phyloP scores from a whole-genome alignment of 1,284 basidiomycete species.

The Clitocybe nebularis region DNA sequence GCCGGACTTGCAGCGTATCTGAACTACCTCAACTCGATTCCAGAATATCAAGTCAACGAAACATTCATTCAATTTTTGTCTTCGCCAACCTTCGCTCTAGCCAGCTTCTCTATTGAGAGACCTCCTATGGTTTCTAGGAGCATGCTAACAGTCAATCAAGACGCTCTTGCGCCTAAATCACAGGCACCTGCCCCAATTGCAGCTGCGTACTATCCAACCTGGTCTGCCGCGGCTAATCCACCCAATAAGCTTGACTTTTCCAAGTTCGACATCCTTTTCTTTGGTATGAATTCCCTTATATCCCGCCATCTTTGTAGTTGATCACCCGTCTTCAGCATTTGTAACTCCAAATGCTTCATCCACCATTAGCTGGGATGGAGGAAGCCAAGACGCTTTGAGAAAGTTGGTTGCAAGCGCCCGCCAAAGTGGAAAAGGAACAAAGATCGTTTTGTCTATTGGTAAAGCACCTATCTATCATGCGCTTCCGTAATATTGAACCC shows the following conservation, averaged over 20 bases:
- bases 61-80: conserved; percentile 37
- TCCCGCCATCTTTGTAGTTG: neutral
- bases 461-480: conserved; percentile 28
- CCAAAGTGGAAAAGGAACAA: conserved; percentile 41
- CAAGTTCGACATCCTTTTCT: conserved; percentile 72
- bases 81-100: conserved; percentile 19
- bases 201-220: conserved; percentile 45
- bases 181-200: conserved; percentile 32
- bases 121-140: conserved; percentile 40
- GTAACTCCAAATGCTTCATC: conserved; percentile 51
- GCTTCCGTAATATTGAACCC: neutral
- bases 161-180: conserved; percentile 22
- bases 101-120: conserved; percentile 36
- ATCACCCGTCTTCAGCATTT: conserved; percentile 42
- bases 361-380: conserved; percentile 47
- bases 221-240: conserved; percentile 54
- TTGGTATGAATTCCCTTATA: conserved; percentile 30
- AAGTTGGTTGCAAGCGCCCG: conserved; percentile 52
- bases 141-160: conserved; percentile 17
- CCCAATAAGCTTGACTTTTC: conserved; percentile 67
- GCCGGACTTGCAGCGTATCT: conserved; percentile 42
- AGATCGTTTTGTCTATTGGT: conserved; percentile 63
- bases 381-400: conserved; percentile 40
- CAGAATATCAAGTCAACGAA: conserved; percentile 29
- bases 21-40: conserved; percentile 30